Percentiles rank a stretch among this genome's conserved stretches.
Evolutionary conservation across 2,329 filamentous ascomycete genomes (phyloP).

Genomic region (Cladosporium cucumerinum): DNA sequence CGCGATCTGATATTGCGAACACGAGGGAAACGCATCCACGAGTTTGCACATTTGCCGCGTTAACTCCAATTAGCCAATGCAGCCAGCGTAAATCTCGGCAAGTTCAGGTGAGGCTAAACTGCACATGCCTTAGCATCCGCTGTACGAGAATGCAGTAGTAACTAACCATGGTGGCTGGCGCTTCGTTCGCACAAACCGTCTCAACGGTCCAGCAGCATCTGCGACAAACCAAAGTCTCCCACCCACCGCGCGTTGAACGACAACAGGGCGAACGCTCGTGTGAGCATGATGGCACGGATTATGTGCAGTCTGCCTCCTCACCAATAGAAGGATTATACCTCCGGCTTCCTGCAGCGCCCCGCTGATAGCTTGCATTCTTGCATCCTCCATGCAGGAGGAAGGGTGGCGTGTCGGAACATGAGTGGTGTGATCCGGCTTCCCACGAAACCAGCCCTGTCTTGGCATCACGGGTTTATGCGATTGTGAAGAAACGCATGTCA

Average conservation of each 20-base stretch:
- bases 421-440: background rate
- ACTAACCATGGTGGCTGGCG: slow-evolving; percentile 3
- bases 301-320: background rate
- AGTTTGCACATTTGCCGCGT: background rate
- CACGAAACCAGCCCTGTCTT: background rate
- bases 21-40: background rate
- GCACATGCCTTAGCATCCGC: background rate
- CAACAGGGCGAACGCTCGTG: background rate
- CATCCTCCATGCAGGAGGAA: slow-evolving; percentile 9
- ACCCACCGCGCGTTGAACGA: background rate
- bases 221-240: background rate
- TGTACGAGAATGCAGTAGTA: background rate
- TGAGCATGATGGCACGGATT: background rate
- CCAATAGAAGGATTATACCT: background rate
- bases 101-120: background rate
- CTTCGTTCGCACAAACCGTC: background rate
- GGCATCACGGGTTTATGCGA: slow-evolving; percentile 1
- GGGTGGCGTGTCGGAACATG: background rate
- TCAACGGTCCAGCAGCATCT: slow-evolving; percentile 1
- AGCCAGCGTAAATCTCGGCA: background rate
- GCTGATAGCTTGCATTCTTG: background rate
- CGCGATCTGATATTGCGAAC: background rate
- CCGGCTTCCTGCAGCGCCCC: slow-evolving; percentile 2
- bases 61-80: background rate
- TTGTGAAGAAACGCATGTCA: slow-evolving; percentile 15